Base-by-base conservation (phyloP, 345 rosid species). In the Euclidium syriacum region DNA sequence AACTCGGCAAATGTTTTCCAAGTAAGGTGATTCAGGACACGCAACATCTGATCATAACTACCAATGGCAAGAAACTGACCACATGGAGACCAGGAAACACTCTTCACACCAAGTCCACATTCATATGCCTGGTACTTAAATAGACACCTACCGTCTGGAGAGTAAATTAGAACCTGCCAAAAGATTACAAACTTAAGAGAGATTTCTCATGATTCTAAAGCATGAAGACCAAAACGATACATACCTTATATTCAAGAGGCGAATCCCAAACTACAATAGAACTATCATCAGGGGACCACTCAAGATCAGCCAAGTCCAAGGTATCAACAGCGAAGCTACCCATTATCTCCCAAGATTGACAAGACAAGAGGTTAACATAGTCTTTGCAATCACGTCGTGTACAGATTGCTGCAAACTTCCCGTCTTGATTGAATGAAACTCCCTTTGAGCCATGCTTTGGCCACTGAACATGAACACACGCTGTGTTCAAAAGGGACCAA, bases 1-100 rank as follows among this genome's bases (percentile, higher is more conserved):
- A 94, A 90, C 74, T 94, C 99, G n/a, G 96, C 96, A 68, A 94
- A 90, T 10, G 90, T 87, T 76, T 90, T 94, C 99, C 97, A 87
- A 6, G 96, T 87, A 34, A 94, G 78, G 79, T 94, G 97, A 79
- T 80, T 84, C 43, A 87, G 75, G 63, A 94, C 81, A 23, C 99
- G 84, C 69, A 90, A 59, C 88, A 87, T 87, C 77, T 94, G 99
- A 72, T 94, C 99, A 63, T 85, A 94, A 77, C 99, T 94, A 62
- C 97, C 97, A 30, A 90, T 80, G 0, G 97, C 99, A 71, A 90
- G 81, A 87, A 80, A 94, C 74, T 87, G 97, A 43, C 97, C 97
- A 73, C 92, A 94, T 10, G 99, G 96, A 63, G 97, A 94, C 96
- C 99, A 94, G 17, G 90, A 85, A 67, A 94, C 84, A 54, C 79